These are phyloP conservation scores for Terfezia claveryi DNA, from an alignment of 495 filamentous ascomycete genomes.

Conservation along the genomic window DNA sequence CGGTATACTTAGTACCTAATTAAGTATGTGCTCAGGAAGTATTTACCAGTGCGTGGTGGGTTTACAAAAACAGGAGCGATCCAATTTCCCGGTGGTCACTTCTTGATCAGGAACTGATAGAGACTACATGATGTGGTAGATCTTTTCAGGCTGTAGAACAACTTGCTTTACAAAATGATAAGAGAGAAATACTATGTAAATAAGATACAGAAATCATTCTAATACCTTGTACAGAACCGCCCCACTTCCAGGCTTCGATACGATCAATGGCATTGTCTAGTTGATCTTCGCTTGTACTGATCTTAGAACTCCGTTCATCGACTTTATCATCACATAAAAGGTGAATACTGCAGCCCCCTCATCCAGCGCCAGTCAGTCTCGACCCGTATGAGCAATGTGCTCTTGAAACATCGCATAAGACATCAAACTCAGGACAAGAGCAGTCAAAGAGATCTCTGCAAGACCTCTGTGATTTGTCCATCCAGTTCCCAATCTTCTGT, in stretches of 20 bases:
- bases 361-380: slow-evolving; percentile 80
- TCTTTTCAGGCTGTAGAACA: no score
- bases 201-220: background rate
- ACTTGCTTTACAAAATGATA: no score
- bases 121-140: no score
- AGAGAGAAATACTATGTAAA: no score
- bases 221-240: slow-evolving; percentile 14
- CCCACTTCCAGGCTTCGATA: slow-evolving; percentile 64
- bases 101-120: no score
- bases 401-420: slow-evolving; percentile 59
- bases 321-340: slow-evolving; percentile 71
- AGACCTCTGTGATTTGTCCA: slow-evolving; percentile 75
- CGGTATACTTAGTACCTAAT: no score
- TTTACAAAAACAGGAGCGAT: no score
- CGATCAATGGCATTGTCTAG: slow-evolving; percentile 62
- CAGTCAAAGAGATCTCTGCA: slow-evolving; percentile 76
- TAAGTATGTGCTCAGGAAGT: no score
- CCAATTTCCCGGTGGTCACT: no score
- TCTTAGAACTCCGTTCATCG: slow-evolving; percentile 62
- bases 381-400: slow-evolving; percentile 62
- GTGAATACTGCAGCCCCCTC: slow-evolving; percentile 93
- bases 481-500: slow-evolving; percentile 48
- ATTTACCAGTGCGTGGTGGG: no score
- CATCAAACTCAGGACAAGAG: slow-evolving; percentile 71
- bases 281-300: slow-evolving; percentile 48